Base-by-base conservation (phyloP, 257 asterid genomes). In the Petunia axillaris region DNA sequence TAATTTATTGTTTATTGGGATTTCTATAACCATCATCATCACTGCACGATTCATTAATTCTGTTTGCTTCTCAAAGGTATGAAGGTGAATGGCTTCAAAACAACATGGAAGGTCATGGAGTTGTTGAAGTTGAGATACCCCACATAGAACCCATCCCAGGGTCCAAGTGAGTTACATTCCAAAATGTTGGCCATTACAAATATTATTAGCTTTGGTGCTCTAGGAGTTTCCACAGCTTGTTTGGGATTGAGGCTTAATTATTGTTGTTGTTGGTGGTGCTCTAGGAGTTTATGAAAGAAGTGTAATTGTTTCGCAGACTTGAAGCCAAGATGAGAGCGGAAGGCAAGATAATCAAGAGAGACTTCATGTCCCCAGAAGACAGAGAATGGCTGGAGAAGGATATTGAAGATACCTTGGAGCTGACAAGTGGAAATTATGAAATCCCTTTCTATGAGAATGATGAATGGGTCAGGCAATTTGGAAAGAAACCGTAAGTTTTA, bases 71-170 rank as follows among this genome's bases (percentile, higher is more conserved):
- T 80, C 64, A 81, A 83, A 92, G 99, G 85, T 96, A 96, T 81
- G 99, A 96, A 85, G 99, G 99, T 37, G 99, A 96, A 85, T 96
- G 99, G 99, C 91, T 96, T 79, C 97, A 87, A 86, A 96, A 96
- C 83, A 79, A 88, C 83, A 94, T 96, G 98, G 99, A 94, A 87
- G 99, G 99, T 78, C 99, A 96, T 88, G 99, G 99, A 77, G 93
- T 96, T 82, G 93, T 94, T 88, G 99, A 96, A 91, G 99, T 96
- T 79, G 98, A 96, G 5, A 89, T 96, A 85, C 99, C 99, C 79
- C 83, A 80, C 15, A 77, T 79, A 8, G 90, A 96, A 87, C 99
- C 99, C 80, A 79, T 92, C 58, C 99, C 99, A 25, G 99, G 98
- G 58, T 96, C 99, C 79, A 90, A 91, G 99, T 96, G 91, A 66